Conservation (phyloP, 441 rosid species). For the Macaranga tanarius region DNA sequence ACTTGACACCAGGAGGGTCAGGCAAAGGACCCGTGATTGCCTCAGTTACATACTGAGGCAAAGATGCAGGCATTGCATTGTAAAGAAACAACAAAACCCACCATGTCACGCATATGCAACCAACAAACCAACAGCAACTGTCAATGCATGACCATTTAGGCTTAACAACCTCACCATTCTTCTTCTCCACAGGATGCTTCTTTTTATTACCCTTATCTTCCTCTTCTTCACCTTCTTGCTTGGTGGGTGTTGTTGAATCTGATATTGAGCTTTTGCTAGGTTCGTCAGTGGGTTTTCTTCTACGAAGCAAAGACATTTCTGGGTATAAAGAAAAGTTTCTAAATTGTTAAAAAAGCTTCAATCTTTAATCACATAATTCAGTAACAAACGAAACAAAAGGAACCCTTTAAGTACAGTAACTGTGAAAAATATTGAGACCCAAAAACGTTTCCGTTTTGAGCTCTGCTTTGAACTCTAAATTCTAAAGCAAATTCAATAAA, state of each 20-base stretch:
- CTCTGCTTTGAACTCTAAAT: too few species aligned
- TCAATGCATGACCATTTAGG: constrained; percentile 74
- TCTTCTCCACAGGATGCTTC: constrained; percentile 28
- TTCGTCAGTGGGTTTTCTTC: constrained; percentile 47
- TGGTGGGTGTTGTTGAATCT: constrained; percentile 5
- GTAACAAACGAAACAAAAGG: too few species aligned
- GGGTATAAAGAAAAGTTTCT: not conserved
- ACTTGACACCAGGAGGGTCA: constrained; percentile 82
- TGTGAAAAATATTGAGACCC: too few species aligned
- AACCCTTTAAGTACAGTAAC: not conserved
- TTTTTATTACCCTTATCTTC: constrained; percentile 34
- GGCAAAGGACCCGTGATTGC: constrained; percentile 85
- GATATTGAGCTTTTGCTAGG: constrained; percentile 27
- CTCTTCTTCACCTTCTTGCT: constrained; percentile 20
- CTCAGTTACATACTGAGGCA: constrained; percentile 83
- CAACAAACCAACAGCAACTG: constrained; percentile 84
- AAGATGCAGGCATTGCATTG: constrained; percentile 84
- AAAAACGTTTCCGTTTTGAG: too few species aligned
- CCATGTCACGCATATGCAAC: constrained; percentile 74
- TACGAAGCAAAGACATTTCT: constrained; percentile 50
- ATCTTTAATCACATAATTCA: too few species aligned
- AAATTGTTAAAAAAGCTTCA: not conserved
- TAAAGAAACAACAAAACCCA: constrained; percentile 78
- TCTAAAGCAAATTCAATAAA: too few species aligned
- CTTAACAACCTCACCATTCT: not conserved